Evolutionary conservation across 2,329 filamentous ascomycete species (phyloP).

Genomic region (Fusarium austroafricanum): DNA sequence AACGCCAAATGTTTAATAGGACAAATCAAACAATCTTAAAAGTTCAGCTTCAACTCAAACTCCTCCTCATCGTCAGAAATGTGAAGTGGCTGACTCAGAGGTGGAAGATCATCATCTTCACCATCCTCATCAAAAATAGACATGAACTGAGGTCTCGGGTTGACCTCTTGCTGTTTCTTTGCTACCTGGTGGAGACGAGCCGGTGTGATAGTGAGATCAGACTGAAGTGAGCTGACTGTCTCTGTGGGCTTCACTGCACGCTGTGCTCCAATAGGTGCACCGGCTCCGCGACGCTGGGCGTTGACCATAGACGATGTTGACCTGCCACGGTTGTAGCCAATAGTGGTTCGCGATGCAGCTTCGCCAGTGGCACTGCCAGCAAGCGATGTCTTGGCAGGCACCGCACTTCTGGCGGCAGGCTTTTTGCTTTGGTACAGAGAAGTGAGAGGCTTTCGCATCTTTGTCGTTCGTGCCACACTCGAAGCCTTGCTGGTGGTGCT

Average conservation of each 20-base stretch:
- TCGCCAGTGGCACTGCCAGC: constrained; percentile 71
- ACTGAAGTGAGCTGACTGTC: constrained; percentile 21
- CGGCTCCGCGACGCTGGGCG: constrained; percentile 34
- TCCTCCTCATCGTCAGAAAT: constrained; percentile 58
- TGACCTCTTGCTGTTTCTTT: constrained; percentile 39
- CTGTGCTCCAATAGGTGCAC: constrained; percentile 21
- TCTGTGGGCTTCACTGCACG: constrained; percentile 34
- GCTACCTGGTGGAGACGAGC: constrained; percentile 49
- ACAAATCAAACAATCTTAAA: constrained; percentile 36
- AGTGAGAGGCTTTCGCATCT: constrained; percentile 46
- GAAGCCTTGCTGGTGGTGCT: constrained; percentile 28
- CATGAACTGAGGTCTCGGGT: constrained; percentile 63
- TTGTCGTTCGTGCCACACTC: constrained; percentile 24
- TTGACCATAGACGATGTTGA: constrained; percentile 61
- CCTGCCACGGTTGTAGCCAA: constrained; percentile 87
- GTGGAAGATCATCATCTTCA: constrained; percentile 49
- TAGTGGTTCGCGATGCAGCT: constrained; percentile 79
- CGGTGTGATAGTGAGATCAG: constrained; percentile 61
- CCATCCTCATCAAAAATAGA: constrained; percentile 68
- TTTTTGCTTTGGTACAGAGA: constrained; percentile 48
- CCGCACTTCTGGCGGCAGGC: constrained; percentile 51
- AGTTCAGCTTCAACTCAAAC: constrained; percentile 65
- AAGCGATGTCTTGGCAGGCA: constrained; percentile 60
- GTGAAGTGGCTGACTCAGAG: constrained; percentile 39
- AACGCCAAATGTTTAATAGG: constrained; percentile 39